Base-by-base conservation (phyloP, 2,329 filamentous ascomycete species). In the Colletotrichum cordylinicola region DNA sequence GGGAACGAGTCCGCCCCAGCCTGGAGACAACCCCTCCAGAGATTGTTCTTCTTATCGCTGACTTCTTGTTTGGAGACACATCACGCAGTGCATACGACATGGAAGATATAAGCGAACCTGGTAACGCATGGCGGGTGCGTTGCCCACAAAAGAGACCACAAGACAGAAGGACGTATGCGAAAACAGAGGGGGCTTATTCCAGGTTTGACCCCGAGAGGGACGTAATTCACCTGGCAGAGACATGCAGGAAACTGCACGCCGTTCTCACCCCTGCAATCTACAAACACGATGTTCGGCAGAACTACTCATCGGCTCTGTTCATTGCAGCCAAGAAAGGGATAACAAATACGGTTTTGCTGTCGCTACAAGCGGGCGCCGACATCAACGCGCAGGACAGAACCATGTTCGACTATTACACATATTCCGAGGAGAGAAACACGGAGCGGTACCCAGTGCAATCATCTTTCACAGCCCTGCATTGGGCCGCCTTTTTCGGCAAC, bases 81-180 rank as follows among this genome's bases (percentile, higher is more conserved):
- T 43, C 39, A 12, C 39, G 9, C 18, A 43, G 39, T 43, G 39
- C 39, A 43, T 43, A 43, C 9, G 39, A 43, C 5, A 18, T n/a
- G 39, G 39, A 43, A 43, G 39, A 43, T 1, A n/a, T 39, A 0
- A 0, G 37, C 16, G 2, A 5, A 18, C 0, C 37, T 39, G 1
- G 0, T 8, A 39, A 3, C 2, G 16, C 37, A 18, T 39, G 2
- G 2, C 37, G 8, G 1, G 16, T n/a, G 0, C 39, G 39, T 43
- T 43, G 39, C 9, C 39, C 39, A n/a, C 1, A 43, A n/a, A 43
- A 43, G 33, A 35, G 1, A 31, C 31, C 31, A 31, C 6, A 8
- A 31, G 31, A 9, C 2, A 31, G 31, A 31, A 39, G 15, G 37
- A 39, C 37, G 9, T 10, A n/a, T 43, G 0, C 39, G 1, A n/a